A percentile compares a stretch with the other conserved stretches of the same genome.
These are phyloP conservation scores for Chenopodium album DNA, from an alignment of 148 eudicot genomes.

Conservation along the genomic window DNA sequence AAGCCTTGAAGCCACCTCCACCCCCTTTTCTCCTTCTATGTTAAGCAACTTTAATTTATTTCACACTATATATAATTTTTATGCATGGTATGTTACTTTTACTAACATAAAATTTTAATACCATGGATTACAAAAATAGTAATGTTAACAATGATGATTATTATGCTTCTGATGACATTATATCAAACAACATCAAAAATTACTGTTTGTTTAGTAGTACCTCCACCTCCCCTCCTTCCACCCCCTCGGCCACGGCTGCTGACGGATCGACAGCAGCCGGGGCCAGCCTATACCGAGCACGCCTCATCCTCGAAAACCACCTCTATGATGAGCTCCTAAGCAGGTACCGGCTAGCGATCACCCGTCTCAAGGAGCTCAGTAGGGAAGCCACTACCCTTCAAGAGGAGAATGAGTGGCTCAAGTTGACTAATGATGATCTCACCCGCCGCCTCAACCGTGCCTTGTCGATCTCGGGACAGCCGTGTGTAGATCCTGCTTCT, in stretches of 20 bases:
- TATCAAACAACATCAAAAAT: background rate
- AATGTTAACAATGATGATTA: background rate
- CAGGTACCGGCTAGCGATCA: conserved; percentile 49
- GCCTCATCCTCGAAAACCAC: conserved; percentile 57
- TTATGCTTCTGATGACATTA: background rate
- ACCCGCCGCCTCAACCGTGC: conserved; percentile 36
- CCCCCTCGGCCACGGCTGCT: conserved; percentile 32
- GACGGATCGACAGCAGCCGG: conserved; percentile 24
- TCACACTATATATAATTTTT: background rate
- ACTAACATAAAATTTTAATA: background rate
- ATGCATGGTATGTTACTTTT: background rate
- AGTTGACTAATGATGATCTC: conserved; percentile 53
- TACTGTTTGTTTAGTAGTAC: conserved; percentile 17
- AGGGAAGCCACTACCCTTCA: conserved; percentile 49
- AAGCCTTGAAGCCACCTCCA: conserved; percentile 40
- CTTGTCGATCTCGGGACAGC: conserved; percentile 13
- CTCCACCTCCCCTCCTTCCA: conserved; percentile 37
- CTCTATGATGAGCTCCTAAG: conserved; percentile 55
- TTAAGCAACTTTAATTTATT: conserved; percentile 31
- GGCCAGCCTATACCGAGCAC: conserved; percentile 43
- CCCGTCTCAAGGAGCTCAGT: conserved; percentile 53
- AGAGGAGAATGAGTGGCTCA: conserved; percentile 58
- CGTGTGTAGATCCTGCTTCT: background rate
- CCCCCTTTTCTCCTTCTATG: conserved; percentile 26
- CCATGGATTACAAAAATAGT: background rate